Percentiles rank a stretch among this genome's conserved stretches.
Evolutionary conservation across 768 basidiomycete species (phyloP).

Genomic region (Lyophyllum atratum): DNA sequence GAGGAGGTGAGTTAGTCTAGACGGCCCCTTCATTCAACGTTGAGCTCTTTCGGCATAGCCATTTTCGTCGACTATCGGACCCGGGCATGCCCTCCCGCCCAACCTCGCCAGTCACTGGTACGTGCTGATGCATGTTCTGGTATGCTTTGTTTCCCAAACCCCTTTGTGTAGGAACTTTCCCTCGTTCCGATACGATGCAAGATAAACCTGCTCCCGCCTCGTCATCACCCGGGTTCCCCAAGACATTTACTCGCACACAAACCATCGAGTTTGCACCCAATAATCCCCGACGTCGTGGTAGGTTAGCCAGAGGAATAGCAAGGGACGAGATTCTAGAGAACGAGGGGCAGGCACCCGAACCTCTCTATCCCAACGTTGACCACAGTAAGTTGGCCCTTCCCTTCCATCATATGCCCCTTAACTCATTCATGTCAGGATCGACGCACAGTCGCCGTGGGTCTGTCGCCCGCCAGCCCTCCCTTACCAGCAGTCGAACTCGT

Average conservation of each 20-base stretch:
- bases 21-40: not conserved
- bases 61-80: conserved; percentile 39
- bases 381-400: conserved; percentile 11
- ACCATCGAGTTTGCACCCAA: conserved; percentile 41
- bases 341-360: conserved; percentile 5
- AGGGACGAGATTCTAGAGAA: conserved; percentile 16
- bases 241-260: conserved; percentile 38
- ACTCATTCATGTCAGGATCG: conserved; percentile 13
- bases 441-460: conserved; percentile 16
- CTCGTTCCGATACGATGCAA: conserved; percentile 38
- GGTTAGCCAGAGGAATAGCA: conserved; percentile 13
- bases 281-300: conserved; percentile 27
- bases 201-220: conserved; percentile 9
- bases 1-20: conserved; percentile 1
- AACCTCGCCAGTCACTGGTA: conserved; percentile 33
- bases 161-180: conserved; percentile 29
- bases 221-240: conserved; percentile 13
- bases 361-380: conserved; percentile 8
- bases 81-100: conserved; percentile 34
- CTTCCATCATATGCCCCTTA: not conserved
- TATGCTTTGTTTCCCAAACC: not conserved
- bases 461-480: conserved; percentile 20
- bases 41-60: conserved; percentile 2
- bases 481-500: conserved; percentile 19
- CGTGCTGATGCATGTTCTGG: conserved; percentile 7